Percentiles rank a stretch among this genome's conserved stretches.
Evolutionary conservation across 2,329 filamentous ascomycete species (phyloP).

Genomic region (Cercospora citrullina): DNA sequence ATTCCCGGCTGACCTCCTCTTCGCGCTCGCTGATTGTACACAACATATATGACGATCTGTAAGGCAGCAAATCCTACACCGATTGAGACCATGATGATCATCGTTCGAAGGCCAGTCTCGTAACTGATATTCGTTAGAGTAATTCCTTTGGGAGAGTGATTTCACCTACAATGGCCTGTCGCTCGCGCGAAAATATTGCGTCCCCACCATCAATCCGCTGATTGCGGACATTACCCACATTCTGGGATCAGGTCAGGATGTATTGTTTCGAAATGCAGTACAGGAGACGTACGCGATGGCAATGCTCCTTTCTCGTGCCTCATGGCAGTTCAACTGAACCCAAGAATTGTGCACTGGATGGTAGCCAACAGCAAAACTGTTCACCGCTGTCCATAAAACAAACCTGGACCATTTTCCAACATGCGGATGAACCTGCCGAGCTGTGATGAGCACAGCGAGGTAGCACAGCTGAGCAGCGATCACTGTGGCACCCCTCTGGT

Average conservation of each 20-base stretch:
- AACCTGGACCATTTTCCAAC: slow-evolving; percentile 53
- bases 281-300: slow-evolving; percentile 42
- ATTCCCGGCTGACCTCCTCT: background rate
- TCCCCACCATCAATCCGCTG: slow-evolving; percentile 53
- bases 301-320: slow-evolving; percentile 51
- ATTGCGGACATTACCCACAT: background rate
- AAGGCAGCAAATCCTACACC: slow-evolving; percentile 5
- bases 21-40: background rate
- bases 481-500: slow-evolving; percentile 48
- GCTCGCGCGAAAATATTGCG: slow-evolving; percentile 51
- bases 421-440: slow-evolving; percentile 45
- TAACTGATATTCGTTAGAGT: background rate
- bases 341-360: slow-evolving; percentile 57
- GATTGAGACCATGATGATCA: slow-evolving; percentile 11
- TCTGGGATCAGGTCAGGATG: background rate
- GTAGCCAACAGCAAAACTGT: slow-evolving; percentile 55
- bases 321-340: slow-evolving; percentile 48
- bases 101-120: slow-evolving; percentile 3
- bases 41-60: background rate
- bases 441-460: slow-evolving; percentile 47
- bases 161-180: slow-evolving; percentile 44
- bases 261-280: background rate
- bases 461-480: slow-evolving; percentile 50
- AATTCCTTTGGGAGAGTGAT: background rate
- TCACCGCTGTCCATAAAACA: slow-evolving; percentile 55